Base-by-base conservation (phyloP, 768 basidiomycete genomes). In the Suillus americanus region DNA sequence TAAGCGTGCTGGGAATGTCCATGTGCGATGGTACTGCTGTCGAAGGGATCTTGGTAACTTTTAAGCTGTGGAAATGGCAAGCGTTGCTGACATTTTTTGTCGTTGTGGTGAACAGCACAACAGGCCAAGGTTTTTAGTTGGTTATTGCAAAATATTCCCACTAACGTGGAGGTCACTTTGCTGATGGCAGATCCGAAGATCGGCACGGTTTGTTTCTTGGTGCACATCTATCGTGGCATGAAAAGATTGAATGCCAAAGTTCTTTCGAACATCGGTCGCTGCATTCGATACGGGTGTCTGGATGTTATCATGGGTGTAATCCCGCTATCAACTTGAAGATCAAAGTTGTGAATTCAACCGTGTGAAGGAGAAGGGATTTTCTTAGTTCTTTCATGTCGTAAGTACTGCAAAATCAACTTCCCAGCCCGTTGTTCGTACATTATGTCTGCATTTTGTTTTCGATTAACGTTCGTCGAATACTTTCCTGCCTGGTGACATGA, bases 271-370 rank as follows among this genome's bases (percentile, higher is more conserved):
- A 66, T 67, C 4, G 63, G 64, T 3, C 74, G 71, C 51, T 74
- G 67, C 64, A 69, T 76, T 25, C 73, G 70, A 35, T 63, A 28
- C 30, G 74, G 74, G 28, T 63, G 66, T 35, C 73, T 68, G 0
- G 67, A 72, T 9, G 57, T 55, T 23, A 64, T 74, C 0, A 67
- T 73, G 4, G 46, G 67, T 18, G 66, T 63, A 56, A 38, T 56
- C 9, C 37, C 55, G 8, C 37, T 25, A 23, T 37, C 23, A 35
- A 35, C 9, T 35, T 35, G 35, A 25, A 56, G 55, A 38, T 23
- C 55, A 23, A 25, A 38, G 1, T 2, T 56, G 16, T 38, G 35
- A 37, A 33, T 10, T 35, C 35, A 35, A 35, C 12, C 12, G 20
- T 54, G 20, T 20, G 33, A n/a, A 10, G 35, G 35, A n/a, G 33